These are phyloP conservation scores for Quercus phellos DNA, from an alignment of 331 rosid genomes.

Conservation along the genomic window DNA sequence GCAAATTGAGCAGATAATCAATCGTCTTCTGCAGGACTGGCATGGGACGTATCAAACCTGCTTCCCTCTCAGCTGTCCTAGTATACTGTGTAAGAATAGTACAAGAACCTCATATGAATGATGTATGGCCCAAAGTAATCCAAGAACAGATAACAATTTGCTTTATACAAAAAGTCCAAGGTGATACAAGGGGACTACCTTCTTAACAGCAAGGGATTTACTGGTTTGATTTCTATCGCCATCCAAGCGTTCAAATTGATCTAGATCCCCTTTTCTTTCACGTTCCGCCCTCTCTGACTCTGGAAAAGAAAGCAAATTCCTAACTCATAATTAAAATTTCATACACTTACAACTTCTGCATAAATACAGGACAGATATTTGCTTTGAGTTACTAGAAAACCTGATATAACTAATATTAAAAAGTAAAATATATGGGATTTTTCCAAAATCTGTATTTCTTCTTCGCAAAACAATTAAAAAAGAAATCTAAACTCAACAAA, in stretches of 20 bases:
- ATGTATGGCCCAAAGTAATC: not conserved
- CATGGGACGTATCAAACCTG: conserved; percentile 88
- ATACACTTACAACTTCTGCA: conserved; percentile 3
- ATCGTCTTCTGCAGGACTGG: conserved; percentile 71
- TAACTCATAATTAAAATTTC: not conserved
- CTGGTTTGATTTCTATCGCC: conserved; percentile 93
- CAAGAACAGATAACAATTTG: not conserved
- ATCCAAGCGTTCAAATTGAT: conserved; percentile 78
- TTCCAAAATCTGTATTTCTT: too few relatives aligned
- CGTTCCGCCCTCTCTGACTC: conserved; percentile 92
- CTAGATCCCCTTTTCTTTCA: conserved; percentile 98
- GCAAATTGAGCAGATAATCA: conserved; percentile 69
- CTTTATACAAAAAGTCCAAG: conserved; percentile 1
- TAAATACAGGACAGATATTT: conserved; percentile 2
- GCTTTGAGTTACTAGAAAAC: conserved; percentile 11
- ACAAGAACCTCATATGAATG: not conserved
- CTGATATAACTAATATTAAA: not conserved
- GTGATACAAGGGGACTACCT: conserved; percentile 46
- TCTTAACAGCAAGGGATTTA: conserved; percentile 82
- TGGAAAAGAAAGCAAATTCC: conserved; percentile 24
- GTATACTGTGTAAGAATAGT: conserved; percentile 52
- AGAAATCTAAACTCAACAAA: not conserved
- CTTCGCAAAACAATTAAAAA: not conserved
- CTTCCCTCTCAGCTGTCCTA: conserved; percentile 99
- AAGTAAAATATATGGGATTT: not conserved